Percentiles rank a stretch among this genome's conserved stretches.
Conservation (phyloP, 306 rosid genomes). For the Parietaria judaica region DNA sequence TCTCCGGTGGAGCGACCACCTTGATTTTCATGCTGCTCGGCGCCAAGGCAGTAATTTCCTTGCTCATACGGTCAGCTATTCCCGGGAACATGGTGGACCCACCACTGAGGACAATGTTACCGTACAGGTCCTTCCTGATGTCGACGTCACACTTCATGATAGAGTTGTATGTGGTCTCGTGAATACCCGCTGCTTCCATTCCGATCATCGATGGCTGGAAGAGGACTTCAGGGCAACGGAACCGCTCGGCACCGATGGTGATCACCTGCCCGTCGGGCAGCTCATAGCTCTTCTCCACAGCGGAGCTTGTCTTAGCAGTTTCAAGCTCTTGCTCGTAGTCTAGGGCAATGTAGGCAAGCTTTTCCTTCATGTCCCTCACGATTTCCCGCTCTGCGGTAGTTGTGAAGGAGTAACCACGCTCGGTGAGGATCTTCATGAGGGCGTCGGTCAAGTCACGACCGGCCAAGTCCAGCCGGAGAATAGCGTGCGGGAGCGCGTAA, state of each 20-base stretch:
- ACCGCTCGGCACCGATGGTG: slow-evolving; percentile 81
- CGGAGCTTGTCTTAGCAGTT: slow-evolving; percentile 58
- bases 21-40: slow-evolving; percentile 92
- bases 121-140: slow-evolving; percentile 79
- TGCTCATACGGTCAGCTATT: slow-evolving; percentile 89
- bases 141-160: slow-evolving; percentile 87
- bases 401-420: slow-evolving; percentile 86
- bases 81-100: slow-evolving; percentile 88
- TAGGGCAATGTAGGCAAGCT: slow-evolving; percentile 78
- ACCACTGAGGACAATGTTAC: slow-evolving; percentile 86
- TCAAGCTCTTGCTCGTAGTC: slow-evolving; percentile 86
- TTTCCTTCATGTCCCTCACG: slow-evolving; percentile 86
- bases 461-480: slow-evolving; percentile 82
- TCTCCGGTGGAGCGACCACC: slow-evolving; percentile 90
- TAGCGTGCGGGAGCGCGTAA: slow-evolving; percentile 78
- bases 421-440: slow-evolving; percentile 77
- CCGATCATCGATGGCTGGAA: slow-evolving; percentile 94
- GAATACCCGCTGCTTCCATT: slow-evolving; percentile 83
- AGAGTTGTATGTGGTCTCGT: slow-evolving; percentile 79
- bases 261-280: slow-evolving; percentile 83
- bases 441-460: slow-evolving; percentile 89
- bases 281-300: slow-evolving; percentile 80
- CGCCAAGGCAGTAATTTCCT: slow-evolving; percentile 77
- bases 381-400: slow-evolving; percentile 85
- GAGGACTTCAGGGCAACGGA: slow-evolving; percentile 83